Base-by-base conservation (phyloP, 768 basidiomycete species). In the Leccinellum rugosiceps region DNA sequence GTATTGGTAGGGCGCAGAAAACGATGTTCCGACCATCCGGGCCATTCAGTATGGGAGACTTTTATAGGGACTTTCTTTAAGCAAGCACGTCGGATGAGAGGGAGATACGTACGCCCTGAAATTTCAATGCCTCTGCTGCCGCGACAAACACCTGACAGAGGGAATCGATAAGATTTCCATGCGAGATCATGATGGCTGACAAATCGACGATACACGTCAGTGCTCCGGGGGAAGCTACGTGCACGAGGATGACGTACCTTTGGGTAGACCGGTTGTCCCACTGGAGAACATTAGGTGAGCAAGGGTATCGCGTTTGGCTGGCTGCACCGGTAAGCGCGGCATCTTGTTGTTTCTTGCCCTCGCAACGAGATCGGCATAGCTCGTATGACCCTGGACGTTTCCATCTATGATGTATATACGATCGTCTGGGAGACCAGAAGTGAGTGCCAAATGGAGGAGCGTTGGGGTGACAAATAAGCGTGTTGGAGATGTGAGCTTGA, bases 271-370 rank as follows among this genome's bases (percentile, higher is more conserved):
- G 58, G 80, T 90, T 0, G 90, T 91, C 23, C 89, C 89, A 63
- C 89, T 90, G 0, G 89, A 91, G 65, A 88, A 89, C 0, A 86
- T 74, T 3, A 91, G 74, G 66, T 90, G 88, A 1, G 86, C 88
- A 1, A 89, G 71, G 0, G 84, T 87, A 57, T 85, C 73, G 30
- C 72, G 75, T 17, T 61, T 72, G 0, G 81, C 86, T 0, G 76
- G 73, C 43, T 75, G 77, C 31, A 83, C 69, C 1, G 74, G 72
- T 1, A 81, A 64, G 1, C 75, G 66, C 8, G 81, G 76, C 1
- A 80, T 62, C 0, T 72, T 70, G 21, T 73, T 75, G 11, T 57
- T 60, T 43, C 70, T 72, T 26, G 77, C 77, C 10, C 68, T 62
- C 6, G 74, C 67, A 13, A 86, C 75, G 43, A 86, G 69, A 25